Conservation (phyloP, 331 rosid genomes). For the Pyrus hybrid region DNA sequence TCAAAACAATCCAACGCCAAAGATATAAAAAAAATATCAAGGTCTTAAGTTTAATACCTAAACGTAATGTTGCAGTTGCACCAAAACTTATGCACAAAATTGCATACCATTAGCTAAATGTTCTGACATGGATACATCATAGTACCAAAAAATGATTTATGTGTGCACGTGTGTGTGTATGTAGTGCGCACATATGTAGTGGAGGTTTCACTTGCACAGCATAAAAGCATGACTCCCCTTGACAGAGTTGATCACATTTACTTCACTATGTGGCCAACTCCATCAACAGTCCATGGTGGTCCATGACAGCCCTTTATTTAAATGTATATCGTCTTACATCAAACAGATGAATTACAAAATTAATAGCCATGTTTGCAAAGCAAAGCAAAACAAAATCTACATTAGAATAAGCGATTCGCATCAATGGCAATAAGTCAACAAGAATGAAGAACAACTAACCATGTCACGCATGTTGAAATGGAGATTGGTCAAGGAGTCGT, state of each 20-base stretch:
- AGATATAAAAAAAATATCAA: too few relatives aligned
- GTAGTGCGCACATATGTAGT: neutral
- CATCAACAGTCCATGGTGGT: neutral
- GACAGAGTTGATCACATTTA: neutral
- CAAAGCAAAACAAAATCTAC: neutral
- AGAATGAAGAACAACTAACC: slow-evolving; percentile 45
- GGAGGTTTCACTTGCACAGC: neutral
- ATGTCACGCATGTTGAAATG: slow-evolving; percentile 92
- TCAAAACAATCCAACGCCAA: neutral
- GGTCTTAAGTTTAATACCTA: neutral
- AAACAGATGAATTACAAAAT: neutral
- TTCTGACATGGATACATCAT: neutral
- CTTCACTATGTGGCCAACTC: neutral
- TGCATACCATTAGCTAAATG: neutral
- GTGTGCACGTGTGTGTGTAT: too few relatives aligned
- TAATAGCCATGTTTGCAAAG: neutral
- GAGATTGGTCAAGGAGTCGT: slow-evolving; percentile 77
- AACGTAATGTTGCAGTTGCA: neutral
- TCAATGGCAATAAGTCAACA: neutral
- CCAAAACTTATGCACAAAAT: neutral
- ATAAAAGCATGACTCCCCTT: neutral
- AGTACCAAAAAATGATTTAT: neutral
- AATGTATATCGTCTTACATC: neutral
- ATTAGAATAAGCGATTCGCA: neutral
- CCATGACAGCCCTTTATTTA: neutral